Base-by-base conservation (phyloP, 2,329 filamentous ascomycete genomes). In the Penicillium sp. region DNA sequence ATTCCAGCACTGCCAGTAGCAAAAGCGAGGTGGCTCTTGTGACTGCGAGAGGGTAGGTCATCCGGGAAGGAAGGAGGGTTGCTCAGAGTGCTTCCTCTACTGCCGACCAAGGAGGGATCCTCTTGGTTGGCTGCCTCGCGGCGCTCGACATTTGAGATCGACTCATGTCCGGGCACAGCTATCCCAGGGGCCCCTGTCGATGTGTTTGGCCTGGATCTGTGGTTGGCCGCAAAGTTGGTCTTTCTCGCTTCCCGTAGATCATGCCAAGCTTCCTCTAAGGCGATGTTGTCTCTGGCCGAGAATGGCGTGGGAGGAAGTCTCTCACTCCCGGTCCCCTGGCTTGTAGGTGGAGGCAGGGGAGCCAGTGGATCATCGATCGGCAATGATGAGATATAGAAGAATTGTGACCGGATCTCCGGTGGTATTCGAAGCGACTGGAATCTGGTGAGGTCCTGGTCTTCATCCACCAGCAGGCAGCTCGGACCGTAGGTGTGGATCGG, bases 321-420 rank as follows among this genome's bases (percentile, higher is more conserved):
- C 31, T 75, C 69, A 48, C 76, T 67, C 49, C 73, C 77, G 13
- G 76, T 64, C 44, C 64, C 68, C 49, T 72, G 66, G 42, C 68
- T 67, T 21, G 70, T 83, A 71, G 65, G 75, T 55, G 66, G 77
- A 65, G 67, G 81, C 63, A 70, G 77, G 67, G 84, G 79, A 9
- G 85, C 88, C n/a, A 95, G 77, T 22, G 88, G 88, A 62, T 95
- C 89, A 62, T 95, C 89, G 63, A 95, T 89, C 28, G 88, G 84
- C 43, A 91, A 78, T 12, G 82, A 75, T 10, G 88, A 93, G 13
- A 82, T 79, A 68, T 95, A 95, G 70, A 95, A 95, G 72, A 88
- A 95, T 55, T 88, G 87, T 21, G 84, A 77, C 29, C 77, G 75
- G 47, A 85, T 67, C 24, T 58, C 63, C 0, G 80, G 76, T 15